Base-by-base conservation (phyloP, 768 basidiomycete genomes). In the Mycena capillaripes region DNA sequence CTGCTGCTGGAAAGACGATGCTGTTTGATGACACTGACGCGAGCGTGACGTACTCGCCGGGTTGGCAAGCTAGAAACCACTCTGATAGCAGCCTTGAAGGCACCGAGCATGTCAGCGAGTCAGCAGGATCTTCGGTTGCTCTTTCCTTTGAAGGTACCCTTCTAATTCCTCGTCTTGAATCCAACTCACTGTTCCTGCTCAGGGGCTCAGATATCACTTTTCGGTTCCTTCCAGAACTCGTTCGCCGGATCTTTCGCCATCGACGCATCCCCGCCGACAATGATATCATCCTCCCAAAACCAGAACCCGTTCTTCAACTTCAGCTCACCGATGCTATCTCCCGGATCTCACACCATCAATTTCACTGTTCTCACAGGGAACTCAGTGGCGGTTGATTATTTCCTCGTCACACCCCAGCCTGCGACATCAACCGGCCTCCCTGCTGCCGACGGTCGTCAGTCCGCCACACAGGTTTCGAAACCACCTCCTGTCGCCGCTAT, bases 1-100 rank as follows among this genome's bases (percentile, higher is more conserved):
- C 65, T 21, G 34, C 55, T 57, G 29, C 55, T 44, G 65, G 55
- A 30, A 56, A 42, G 34, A 56, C 38, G 16, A 10, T 56, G 19
- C 46, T 66, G 29, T 8, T 66, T 14, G 65, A 66, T 55, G 55
- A 66, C 53, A 57, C 8, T 30, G 65, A 66, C 44, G 25, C 29
- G 16, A n/a, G 30, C 21, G 19, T 66, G 42, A 16, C 21, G 29
- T 66, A 56, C 32, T 56, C 65, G 29, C 5, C 38, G 50, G 1
- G 29, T n/a, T 66, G 64, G 64, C 3, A 42, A 19, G 30, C 16
- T 17, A 3, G 2, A 6, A 25, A 38, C 4, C 10, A 38, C 36
- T 19, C 29, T 5, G 46, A 48, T 21, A 48, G 46, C 46, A 23
- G 46, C 27, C 52, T 66, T 27, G 27, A 66, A 17, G 6, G 52